Conservation (phyloP, 371 early-diverging fungal species). For the Saksenaea oblongispora region DNA sequence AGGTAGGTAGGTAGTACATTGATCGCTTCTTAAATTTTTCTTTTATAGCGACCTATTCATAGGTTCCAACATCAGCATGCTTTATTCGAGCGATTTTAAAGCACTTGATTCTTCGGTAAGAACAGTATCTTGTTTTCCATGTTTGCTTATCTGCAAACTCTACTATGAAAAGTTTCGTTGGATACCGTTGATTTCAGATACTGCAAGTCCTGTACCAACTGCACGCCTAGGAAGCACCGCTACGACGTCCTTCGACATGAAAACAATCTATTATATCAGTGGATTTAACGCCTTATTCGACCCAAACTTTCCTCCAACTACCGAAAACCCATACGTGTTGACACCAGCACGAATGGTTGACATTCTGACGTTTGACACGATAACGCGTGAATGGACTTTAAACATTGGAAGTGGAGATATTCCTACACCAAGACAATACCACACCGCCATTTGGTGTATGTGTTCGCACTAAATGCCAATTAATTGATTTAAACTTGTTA, state of each 20-base stretch:
- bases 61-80: too few species aligned
- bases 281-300: background rate
- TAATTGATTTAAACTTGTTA: background rate
- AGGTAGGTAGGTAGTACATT: too few species aligned
- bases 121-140: background rate
- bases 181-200: too few species aligned
- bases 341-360: constrained; percentile 7
- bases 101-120: too few species aligned
- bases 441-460: constrained; percentile 9
- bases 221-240: background rate
- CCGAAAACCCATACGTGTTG: background rate
- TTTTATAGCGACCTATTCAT: too few species aligned
- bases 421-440: constrained; percentile 13
- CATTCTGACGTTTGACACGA: constrained; percentile 12
- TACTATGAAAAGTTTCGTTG: too few species aligned
- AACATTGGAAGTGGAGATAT: background rate
- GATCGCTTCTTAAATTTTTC: too few species aligned
- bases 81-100: too few species aligned
- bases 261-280: background rate
- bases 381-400: background rate
- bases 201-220: too few species aligned
- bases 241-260: background rate
- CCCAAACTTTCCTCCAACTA: background rate
- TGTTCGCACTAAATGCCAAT: background rate
- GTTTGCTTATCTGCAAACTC: background rate